phyloP scores from a whole-genome alignment of 768 basidiomycete genomes.

The Tylopilus rubrobrunneus region DNA sequence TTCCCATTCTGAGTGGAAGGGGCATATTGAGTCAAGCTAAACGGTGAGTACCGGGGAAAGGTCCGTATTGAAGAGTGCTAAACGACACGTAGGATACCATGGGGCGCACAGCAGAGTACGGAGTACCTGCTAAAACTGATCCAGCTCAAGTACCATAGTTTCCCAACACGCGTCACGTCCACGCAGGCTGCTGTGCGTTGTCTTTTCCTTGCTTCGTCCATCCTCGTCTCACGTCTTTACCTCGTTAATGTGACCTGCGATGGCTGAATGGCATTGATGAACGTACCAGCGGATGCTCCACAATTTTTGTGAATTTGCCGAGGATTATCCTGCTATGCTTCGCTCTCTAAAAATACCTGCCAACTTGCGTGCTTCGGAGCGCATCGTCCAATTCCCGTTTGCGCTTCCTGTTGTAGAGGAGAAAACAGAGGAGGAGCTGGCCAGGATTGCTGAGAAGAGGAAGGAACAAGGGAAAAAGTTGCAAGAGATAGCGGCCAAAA shows the following conservation, averaged over 20 bases:
- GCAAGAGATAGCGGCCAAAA: conserved; percentile 87
- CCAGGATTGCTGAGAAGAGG: conserved; percentile 69
- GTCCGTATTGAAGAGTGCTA: background rate
- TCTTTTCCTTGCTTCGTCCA: background rate
- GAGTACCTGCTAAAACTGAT: conserved; percentile 92
- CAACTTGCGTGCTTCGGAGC: conserved; percentile 58
- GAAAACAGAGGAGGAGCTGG: conserved; percentile 89
- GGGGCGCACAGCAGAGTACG: conserved; percentile 86
- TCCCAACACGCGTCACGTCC: conserved; percentile 78
- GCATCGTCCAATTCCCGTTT: conserved; percentile 88
- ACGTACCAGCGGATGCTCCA: conserved; percentile 80
- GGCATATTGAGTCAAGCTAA: conserved; percentile 84
- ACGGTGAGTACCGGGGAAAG: conserved; percentile 49
- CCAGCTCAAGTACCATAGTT: conserved; percentile 92
- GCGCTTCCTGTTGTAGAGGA: conserved; percentile 58
- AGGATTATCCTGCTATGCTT: conserved; percentile 71
- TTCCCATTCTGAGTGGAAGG: conserved; percentile 80
- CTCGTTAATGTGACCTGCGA: no score
- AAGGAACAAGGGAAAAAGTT: conserved; percentile 84
- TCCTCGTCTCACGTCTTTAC: background rate
- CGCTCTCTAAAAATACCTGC: conserved; percentile 63
- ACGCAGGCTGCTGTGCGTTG: conserved; percentile 69
- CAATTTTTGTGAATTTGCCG: conserved; percentile 78
- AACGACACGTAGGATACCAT: conserved; percentile 68
- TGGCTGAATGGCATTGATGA: background rate